phyloP scores from a whole-genome alignment of 805 yeast species.

The Aciculoconidium aculeatum region DNA sequence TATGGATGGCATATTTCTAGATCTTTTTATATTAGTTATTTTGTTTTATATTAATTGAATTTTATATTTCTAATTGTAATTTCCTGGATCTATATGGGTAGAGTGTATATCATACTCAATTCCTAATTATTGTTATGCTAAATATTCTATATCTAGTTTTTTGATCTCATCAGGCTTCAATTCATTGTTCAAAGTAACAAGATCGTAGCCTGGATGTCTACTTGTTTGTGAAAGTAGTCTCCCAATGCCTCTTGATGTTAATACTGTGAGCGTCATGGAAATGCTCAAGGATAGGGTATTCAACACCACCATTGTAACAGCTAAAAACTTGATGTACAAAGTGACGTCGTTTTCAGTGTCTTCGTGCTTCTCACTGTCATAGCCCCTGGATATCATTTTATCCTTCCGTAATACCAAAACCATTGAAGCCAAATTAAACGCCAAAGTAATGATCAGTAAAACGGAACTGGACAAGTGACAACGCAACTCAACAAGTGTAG shows the following conservation, averaged over 20 bases:
- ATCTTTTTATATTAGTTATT: constrained; percentile 4
- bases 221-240: too few species aligned
- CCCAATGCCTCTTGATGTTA: too few species aligned
- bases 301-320: constrained; percentile 9
- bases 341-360: constrained; percentile 23
- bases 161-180: constrained; percentile 1
- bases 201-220: too few species aligned
- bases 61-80: too few species aligned
- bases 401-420: constrained; percentile 2
- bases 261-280: too few species aligned
- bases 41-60: constrained; percentile 1
- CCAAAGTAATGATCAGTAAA: constrained; percentile 1
- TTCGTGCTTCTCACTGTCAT: constrained; percentile 9
- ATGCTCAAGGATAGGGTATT: constrained; percentile 1
- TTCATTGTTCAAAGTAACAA: too few species aligned
- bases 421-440: neutral
- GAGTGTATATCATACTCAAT: too few species aligned
- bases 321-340: constrained; percentile 19
- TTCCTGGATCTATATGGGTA: too few species aligned
- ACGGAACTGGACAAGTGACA: constrained; percentile 10
- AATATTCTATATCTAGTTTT: too few species aligned
- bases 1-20: constrained; percentile 93
- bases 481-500: constrained; percentile 13
- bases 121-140: too few species aligned
- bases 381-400: constrained; percentile 11